Base-by-base conservation (phyloP, 768 basidiomycete genomes). In the Artomyces pyxidatus region DNA sequence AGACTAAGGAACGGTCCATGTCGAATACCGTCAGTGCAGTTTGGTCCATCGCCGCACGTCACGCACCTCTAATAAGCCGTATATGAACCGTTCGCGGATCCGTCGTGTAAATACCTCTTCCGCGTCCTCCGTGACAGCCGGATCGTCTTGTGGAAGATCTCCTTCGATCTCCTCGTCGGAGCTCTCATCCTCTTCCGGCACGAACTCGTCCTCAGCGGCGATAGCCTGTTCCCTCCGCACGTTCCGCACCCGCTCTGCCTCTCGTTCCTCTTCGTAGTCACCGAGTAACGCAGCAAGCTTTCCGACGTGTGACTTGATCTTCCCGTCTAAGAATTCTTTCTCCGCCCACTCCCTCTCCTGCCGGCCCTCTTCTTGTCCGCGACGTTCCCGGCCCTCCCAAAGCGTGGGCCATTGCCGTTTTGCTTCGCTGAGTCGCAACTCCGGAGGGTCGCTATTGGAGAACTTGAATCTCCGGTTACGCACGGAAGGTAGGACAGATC, bases 231-330 rank as follows among this genome's bases (percentile, higher is more conserved):
- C 66, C 35, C 73, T 69, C 50, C 79, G 71, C 17, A 76, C 51
- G 16, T 54, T 59, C 47, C 81, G 70, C 17, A 77, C 64, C 22
- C 81, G 71, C 58, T 88, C 81, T 0, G 76, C 79, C 61, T 80
- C 81, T 51, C 89, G 72, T 60, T 88, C 88, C 57, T 86, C 88
- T 58, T 89, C 88, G 58, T 86, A 89, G 6, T 72, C 78, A 3
- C 76, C 80, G 8, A 92, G 65, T 8, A 92, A 66, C 5, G 61
- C 61, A 2, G 79, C 88, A 16, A 89, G 64, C 54, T 85, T 86
- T 30, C 86, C 86, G 10, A 90, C 75, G 51, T 81, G 76, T 54
- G 77, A 76, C 21, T 63, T 63, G 27, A 61, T 65, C 3, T 66
- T 67, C 1, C 80, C 84, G 26, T 68, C 64, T 48, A 90, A 58